phyloP scores from a whole-genome alignment of 768 basidiomycete species.

The Boletus patriciae region DNA sequence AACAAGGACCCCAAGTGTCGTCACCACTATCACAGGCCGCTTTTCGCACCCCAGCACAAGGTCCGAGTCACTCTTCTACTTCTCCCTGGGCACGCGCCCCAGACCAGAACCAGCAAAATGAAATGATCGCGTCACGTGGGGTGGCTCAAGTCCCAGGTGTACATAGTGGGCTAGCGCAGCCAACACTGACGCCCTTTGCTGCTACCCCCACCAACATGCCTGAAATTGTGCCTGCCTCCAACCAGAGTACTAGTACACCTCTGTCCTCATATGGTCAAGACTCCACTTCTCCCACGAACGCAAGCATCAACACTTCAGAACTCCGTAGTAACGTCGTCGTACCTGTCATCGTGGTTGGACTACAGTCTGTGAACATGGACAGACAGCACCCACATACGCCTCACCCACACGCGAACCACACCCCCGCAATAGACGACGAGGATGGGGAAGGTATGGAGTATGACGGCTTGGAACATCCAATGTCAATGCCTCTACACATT shows the following conservation, averaged over 20 bases:
- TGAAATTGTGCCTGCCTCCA: slow-evolving; percentile 13
- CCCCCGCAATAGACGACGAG: slow-evolving; percentile 21
- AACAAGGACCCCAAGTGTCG: slow-evolving; percentile 15
- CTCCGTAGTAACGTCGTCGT: slow-evolving; percentile 53
- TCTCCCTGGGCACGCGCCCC: slow-evolving; percentile 18
- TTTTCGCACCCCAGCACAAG: slow-evolving; percentile 18
- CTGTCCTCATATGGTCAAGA: slow-evolving; percentile 14
- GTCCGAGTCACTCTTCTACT: slow-evolving; percentile 18
- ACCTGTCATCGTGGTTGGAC: slow-evolving; percentile 80
- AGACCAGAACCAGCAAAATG: slow-evolving; percentile 24
- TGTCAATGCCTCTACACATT: slow-evolving; percentile 28
- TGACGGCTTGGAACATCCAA: slow-evolving; percentile 26
- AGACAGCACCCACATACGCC: slow-evolving; percentile 30
- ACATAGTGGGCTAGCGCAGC: slow-evolving; percentile 19
- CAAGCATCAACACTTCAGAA: slow-evolving; percentile 22
- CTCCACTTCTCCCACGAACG: slow-evolving; percentile 15
- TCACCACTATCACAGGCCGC: slow-evolving; percentile 30
- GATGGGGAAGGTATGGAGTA: slow-evolving; percentile 30
- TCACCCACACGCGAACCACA: slow-evolving; percentile 14
- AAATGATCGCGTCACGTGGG: slow-evolving; percentile 15
- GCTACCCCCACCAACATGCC: slow-evolving; percentile 18
- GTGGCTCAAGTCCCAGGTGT: slow-evolving; percentile 12
- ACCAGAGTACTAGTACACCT: slow-evolving; percentile 6
- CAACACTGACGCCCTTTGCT: slow-evolving; percentile 8
- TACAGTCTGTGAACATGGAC: slow-evolving; percentile 68